Percentiles rank a stretch among this genome's conserved stretches.
These are phyloP conservation scores for Fonsecaea pedrosoi DNA, from an alignment of 2,329 filamentous ascomycete genomes.

Conservation along the genomic window DNA sequence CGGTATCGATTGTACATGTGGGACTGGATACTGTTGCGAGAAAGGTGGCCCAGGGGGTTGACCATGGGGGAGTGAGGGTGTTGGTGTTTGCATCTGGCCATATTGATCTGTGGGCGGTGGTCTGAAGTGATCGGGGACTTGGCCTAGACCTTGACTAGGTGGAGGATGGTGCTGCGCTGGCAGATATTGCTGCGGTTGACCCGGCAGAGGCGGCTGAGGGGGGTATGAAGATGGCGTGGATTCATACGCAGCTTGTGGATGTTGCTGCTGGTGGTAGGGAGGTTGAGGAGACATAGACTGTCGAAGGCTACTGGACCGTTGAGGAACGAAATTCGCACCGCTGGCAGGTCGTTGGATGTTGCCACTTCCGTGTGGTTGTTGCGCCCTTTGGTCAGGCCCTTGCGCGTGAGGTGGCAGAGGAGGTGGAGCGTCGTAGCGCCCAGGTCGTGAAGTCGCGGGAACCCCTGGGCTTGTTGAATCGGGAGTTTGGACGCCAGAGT, in stretches of 20 bases:
- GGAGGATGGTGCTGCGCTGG: conserved; percentile 25
- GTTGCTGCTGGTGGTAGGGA: conserved; percentile 28
- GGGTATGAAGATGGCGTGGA: conserved; percentile 29
- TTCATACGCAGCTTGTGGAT: conserved; percentile 19
- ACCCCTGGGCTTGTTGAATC: conserved; percentile 17
- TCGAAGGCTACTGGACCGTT: conserved; percentile 41
- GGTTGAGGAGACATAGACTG: conserved; percentile 30
- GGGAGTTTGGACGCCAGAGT: conserved; percentile 12
- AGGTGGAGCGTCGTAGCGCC: conserved; percentile 41
- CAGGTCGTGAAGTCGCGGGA: conserved; percentile 6
- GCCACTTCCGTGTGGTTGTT: conserved; percentile 37
- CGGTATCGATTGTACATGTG: conserved; percentile 12
- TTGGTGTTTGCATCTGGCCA: conserved; percentile 1
- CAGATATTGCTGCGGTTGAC: conserved; percentile 24
- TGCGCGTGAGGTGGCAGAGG: conserved; percentile 33
- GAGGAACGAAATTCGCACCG: conserved; percentile 46
- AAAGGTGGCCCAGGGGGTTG: conserved; percentile 10
- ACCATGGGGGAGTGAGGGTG: conserved; percentile 1
- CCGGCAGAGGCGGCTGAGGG: conserved; percentile 37
- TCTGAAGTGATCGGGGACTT: conserved; percentile 15
- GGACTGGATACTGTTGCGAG: conserved; percentile 19
- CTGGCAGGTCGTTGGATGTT: conserved; percentile 37
- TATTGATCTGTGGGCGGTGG: conserved; percentile 16
- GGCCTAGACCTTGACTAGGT: conserved; percentile 13
- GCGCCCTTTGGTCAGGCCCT: conserved; percentile 21